Conservation (phyloP, 192 early-diverging fungal genomes). For the Podila clonocystis region DNA sequence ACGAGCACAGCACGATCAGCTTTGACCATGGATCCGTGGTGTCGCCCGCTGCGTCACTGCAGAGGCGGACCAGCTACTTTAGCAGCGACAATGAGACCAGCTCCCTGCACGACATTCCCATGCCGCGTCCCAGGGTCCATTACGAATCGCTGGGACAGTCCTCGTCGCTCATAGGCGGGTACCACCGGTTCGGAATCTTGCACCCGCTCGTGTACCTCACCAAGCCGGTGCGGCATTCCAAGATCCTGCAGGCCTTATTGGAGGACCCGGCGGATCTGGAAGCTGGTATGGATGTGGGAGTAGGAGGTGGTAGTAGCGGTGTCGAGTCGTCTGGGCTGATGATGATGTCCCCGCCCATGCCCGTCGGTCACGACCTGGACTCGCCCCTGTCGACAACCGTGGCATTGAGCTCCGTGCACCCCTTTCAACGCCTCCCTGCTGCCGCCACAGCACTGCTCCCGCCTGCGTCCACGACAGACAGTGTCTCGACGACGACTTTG, state of each 20-base stretch:
- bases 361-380: no score
- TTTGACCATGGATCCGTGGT: conserved; percentile 22
- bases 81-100: conserved; percentile 40
- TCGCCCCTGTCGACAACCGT: no score
- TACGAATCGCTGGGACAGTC: neutral
- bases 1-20: conserved; percentile 40
- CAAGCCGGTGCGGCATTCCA: conserved; percentile 47
- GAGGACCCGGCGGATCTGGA: conserved; percentile 9
- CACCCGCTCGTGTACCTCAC: conserved; percentile 30
- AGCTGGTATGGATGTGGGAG: neutral
- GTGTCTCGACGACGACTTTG: neutral
- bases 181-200: conserved; percentile 21
- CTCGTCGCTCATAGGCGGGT: neutral
- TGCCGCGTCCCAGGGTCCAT: neutral
- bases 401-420: neutral
- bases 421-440: neutral
- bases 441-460: conserved; percentile 1
- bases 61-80: conserved; percentile 24
- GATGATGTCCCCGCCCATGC: no score
- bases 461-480: conserved; percentile 1
- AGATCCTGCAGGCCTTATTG: conserved; percentile 23
- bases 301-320: neutral
- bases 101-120: neutral
- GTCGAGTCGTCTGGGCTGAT: neutral
- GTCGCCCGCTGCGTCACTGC: conserved; percentile 26